Evolutionary conservation across 2,329 filamentous ascomycete species (phyloP).

Genomic region (Alternaria brassicicola): DNA sequence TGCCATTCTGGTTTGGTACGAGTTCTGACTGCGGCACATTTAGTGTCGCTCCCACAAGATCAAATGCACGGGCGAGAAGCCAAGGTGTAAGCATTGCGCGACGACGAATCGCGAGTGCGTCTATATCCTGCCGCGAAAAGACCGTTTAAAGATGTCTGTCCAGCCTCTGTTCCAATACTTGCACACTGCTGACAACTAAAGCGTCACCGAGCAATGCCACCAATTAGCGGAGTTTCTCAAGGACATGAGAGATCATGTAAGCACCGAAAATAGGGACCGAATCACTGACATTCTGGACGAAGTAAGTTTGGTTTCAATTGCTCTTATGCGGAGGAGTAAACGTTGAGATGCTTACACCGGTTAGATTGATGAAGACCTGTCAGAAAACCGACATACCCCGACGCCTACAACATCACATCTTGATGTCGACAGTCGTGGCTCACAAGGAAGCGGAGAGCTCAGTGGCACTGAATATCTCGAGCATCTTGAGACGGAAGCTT

Average conservation of each 20-base stretch:
- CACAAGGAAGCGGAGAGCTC: constrained; percentile 14
- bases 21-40: constrained; percentile 19
- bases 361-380: constrained; percentile 38
- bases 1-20: neutral
- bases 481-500: constrained; percentile 23
- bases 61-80: constrained; percentile 49
- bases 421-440: constrained; percentile 28
- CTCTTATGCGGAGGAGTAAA: neutral
- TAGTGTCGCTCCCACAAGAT: constrained; percentile 50
- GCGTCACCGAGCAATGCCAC: constrained; percentile 38
- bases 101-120: constrained; percentile 43
- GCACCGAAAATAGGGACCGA: constrained; percentile 27
- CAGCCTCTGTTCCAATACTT: neutral
- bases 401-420: constrained; percentile 20
- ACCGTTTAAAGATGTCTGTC: constrained; percentile 46
- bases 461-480: constrained; percentile 14
- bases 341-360: constrained; percentile 10
- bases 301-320: constrained; percentile 14
- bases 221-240: constrained; percentile 36
- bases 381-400: constrained; percentile 22
- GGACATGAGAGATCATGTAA: constrained; percentile 21
- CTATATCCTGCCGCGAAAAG: constrained; percentile 49
- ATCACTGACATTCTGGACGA: constrained; percentile 34
- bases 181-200: constrained; percentile 21
- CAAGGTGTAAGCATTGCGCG: constrained; percentile 47